Percentiles rank a stretch among this genome's conserved stretches.
Conservation (phyloP, 192 early-diverging fungal species). For the Umbelopsis vinacea region DNA sequence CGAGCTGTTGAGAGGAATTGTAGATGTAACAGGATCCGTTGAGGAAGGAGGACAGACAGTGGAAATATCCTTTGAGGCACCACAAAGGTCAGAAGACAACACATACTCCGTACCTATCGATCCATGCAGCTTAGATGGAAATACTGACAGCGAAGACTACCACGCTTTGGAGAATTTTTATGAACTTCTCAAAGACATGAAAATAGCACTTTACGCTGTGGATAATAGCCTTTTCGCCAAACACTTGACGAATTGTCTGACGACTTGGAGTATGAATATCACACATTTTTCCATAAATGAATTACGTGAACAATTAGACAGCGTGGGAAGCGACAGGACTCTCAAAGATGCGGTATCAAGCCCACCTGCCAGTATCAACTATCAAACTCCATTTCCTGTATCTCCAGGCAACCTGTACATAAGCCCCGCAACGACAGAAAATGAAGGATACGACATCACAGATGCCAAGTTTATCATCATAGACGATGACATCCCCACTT, state of each 20-base stretch:
- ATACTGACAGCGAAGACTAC: not conserved
- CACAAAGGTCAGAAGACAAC: not conserved
- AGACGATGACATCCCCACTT: slow-evolving; percentile 58
- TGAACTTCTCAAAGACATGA: slow-evolving; percentile 45
- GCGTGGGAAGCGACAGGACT: not conserved
- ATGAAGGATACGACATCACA: slow-evolving; percentile 26
- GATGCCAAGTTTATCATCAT: slow-evolving; percentile 59
- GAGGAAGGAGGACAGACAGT: not conserved
- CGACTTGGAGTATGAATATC: slow-evolving; percentile 55
- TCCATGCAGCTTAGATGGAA: not conserved
- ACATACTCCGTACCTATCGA: not conserved
- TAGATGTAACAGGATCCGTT: not conserved
- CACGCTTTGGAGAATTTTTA: slow-evolving; percentile 40
- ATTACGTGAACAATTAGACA: not conserved
- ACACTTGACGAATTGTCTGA: slow-evolving; percentile 55
- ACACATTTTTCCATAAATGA: slow-evolving; percentile 39
- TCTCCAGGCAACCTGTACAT: not conserved
- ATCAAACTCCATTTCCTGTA: not conserved
- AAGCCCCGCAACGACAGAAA: slow-evolving; percentile 4
- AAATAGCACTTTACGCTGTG: slow-evolving; percentile 48
- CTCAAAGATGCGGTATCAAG: no score
- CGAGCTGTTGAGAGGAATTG: not conserved
- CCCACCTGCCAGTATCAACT: not conserved
- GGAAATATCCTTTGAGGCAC: not conserved
- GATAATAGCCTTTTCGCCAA: slow-evolving; percentile 59